phyloP scores from a whole-genome alignment of 2,329 filamentous ascomycete genomes.

The Sarocladium oryzae region DNA sequence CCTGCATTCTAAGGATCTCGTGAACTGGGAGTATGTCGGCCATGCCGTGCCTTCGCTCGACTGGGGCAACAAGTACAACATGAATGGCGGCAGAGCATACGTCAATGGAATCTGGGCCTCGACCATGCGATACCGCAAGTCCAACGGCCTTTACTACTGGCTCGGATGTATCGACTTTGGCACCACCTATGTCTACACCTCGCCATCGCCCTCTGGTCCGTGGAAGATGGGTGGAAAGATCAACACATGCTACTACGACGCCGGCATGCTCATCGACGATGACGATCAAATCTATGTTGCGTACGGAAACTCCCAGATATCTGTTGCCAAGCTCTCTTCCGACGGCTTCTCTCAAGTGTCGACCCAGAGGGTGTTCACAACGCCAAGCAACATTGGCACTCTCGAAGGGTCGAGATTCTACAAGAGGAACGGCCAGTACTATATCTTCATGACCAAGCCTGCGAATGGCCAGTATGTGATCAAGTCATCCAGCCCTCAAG shows the following conservation, averaged over 20 bases:
- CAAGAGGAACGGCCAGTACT: constrained; percentile 48
- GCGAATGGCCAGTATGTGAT: constrained; percentile 38
- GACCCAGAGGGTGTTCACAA: constrained; percentile 33
- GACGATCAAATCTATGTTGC: constrained; percentile 51
- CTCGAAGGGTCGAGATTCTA: constrained; percentile 50
- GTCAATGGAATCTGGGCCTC: constrained; percentile 48
- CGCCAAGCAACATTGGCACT: constrained; percentile 24
- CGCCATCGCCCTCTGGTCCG: background rate
- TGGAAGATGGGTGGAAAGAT: constrained; percentile 9
- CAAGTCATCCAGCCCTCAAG: constrained; percentile 40
- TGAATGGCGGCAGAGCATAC: constrained; percentile 33
- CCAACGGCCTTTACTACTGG: constrained; percentile 13
- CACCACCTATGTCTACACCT: constrained; percentile 13
- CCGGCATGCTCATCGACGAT: constrained; percentile 48
- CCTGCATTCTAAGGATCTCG: constrained; percentile 45
- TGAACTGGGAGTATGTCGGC: constrained; percentile 39
- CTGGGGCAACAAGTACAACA: constrained; percentile 39
- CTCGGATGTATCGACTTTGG: constrained; percentile 13
- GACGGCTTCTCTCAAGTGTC: constrained; percentile 39
- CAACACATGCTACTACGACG: constrained; percentile 35
- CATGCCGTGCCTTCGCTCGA: constrained; percentile 29
- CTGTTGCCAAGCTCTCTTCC: constrained; percentile 40
- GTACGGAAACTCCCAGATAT: constrained; percentile 42
- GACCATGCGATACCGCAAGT: constrained; percentile 26
- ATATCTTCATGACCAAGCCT: constrained; percentile 42